Evolutionary conservation across 2,329 filamentous ascomycete species (phyloP), one percentile per base, ranked within the genome.

Genomic region (Fusarium algeriense): DNA sequence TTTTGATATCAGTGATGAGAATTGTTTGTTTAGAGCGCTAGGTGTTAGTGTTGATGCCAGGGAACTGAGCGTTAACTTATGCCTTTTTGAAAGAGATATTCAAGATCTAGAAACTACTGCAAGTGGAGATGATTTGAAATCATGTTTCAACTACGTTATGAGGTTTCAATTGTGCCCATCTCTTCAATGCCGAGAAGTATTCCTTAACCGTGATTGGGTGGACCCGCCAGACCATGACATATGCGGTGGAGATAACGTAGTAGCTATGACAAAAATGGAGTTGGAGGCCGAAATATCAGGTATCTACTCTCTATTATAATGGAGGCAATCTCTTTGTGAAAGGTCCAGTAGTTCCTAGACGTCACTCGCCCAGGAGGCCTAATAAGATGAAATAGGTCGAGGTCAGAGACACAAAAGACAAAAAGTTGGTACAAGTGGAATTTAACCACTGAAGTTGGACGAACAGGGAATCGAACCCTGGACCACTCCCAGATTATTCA

Each of bases 391-490:
- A 23, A 23, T 23, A 23, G 17, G 13, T 23, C 15, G 12, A 4
- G 4, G 14, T 10, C 2, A 5, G 2, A 28, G n/a, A 0, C 6
- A 3, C 2, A 12, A 9, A 23, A 7, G 11, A 0, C 52, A 46
- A 55, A 55, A 55, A 38, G 10, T 30, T 6, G 41, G 19, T 60
- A 43, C 10, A 49, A 2, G 52, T 49, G 37, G 43, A 17, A 32
- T 60, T 7, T 10, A 49, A 60, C 54, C 59, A 60, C 54, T 23
- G 5, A 32, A 8, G 17, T 30, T 62, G 43, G 43, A 49, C 43
- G 52, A 60, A 64, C n/a, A 38, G 59, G 59, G 37, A 57, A 64
- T 64, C 32, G 59, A 64, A 64, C 48, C 28, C 23, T 37, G 35
- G 50, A 58, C 41, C 59, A 43, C 59, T 62, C 58, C 58, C 58